phyloP scores from a whole-genome alignment of 495 filamentous ascomycete species.

The Neurospora sp. region DNA sequence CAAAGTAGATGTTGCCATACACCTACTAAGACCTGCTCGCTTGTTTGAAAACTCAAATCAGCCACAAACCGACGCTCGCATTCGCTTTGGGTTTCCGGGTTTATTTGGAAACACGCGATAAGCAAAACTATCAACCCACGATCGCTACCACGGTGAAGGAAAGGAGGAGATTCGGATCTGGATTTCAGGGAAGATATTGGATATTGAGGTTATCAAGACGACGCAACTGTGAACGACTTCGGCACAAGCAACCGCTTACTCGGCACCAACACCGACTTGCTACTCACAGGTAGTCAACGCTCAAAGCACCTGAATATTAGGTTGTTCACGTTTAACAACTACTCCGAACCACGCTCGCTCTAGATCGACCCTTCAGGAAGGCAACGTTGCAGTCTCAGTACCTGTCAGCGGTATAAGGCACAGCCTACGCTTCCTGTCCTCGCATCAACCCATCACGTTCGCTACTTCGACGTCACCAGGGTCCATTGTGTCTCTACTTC shows the following conservation, averaged over 20 bases:
- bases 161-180: constrained; percentile 4
- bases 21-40: constrained; percentile 6
- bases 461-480: constrained; percentile 21
- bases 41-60: neutral
- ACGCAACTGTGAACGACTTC: neutral
- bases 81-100: constrained; percentile 9
- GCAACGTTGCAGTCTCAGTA: neutral
- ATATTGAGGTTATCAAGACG: constrained; percentile 4
- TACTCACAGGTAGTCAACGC: neutral
- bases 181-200: constrained; percentile 5
- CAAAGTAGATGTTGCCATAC: constrained; percentile 12
- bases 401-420: neutral
- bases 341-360: neutral
- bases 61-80: neutral
- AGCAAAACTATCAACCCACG: constrained; percentile 8
- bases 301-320: neutral
- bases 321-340: neutral
- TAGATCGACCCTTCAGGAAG: neutral
- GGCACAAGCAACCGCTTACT: neutral
- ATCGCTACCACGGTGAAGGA: constrained; percentile 22
- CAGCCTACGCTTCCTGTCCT: constrained; percentile 17
- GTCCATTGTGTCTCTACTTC: constrained; percentile 28
- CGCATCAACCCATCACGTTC: constrained; percentile 27
- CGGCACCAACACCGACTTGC: neutral
- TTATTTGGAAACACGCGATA: constrained; percentile 5